These are phyloP conservation scores for Russula olivacea DNA, from an alignment of 768 basidiomycete genomes.

Conservation along the genomic window DNA sequence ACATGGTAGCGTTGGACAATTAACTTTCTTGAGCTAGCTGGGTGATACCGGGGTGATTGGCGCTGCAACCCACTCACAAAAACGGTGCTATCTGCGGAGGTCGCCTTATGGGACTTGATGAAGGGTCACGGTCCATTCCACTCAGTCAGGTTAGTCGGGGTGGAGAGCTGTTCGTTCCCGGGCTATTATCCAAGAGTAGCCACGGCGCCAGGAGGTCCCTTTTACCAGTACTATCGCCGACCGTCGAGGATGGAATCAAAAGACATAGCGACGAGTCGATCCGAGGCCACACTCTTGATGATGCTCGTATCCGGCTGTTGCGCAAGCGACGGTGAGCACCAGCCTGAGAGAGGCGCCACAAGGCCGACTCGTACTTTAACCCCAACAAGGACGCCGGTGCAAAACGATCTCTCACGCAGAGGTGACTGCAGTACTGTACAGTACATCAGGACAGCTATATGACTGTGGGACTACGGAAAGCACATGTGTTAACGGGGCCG, in stretches of 20 bases:
- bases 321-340: neutral
- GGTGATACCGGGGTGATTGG: neutral
- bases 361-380: neutral
- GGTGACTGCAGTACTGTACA: too few species aligned
- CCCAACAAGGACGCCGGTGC: neutral
- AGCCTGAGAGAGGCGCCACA: neutral
- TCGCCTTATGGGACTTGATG: neutral
- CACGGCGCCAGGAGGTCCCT: neutral
- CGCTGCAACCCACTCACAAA: neutral
- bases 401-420: neutral
- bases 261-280: neutral
- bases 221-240: neutral
- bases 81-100: neutral
- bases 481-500: neutral
- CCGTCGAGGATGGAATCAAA: neutral
- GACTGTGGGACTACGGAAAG: neutral
- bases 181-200: neutral
- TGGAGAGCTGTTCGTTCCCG: constrained; percentile 1
- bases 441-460: too few species aligned
- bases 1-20: neutral
- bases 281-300: neutral
- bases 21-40: neutral
- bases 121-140: neutral
- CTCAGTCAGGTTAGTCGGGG: neutral
- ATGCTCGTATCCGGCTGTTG: neutral